Percentiles rank a stretch among this genome's conserved stretches.
Evolutionary conservation across 1,284 basidiomycete genomes (phyloP).

Genomic region (Apiotrichum gracile): DNA sequence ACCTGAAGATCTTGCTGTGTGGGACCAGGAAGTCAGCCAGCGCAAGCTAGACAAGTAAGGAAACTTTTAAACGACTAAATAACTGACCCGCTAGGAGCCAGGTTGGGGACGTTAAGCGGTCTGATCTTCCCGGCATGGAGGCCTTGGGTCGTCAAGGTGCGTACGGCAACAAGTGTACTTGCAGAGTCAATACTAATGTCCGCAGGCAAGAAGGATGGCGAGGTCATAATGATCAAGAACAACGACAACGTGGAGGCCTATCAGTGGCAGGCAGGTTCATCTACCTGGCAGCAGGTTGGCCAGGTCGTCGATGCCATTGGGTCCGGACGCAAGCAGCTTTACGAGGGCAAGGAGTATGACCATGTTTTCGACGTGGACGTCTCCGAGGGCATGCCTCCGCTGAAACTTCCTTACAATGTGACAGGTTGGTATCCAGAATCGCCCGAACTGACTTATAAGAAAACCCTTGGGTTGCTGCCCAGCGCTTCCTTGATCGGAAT

Average conservation of each 20-base stretch:
- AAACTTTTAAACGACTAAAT: not conserved
- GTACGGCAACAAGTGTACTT: slow-evolving; percentile 28
- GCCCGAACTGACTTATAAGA: slow-evolving; percentile 53
- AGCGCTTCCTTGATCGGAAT: slow-evolving; percentile 77
- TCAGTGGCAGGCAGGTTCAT: slow-evolving; percentile 68
- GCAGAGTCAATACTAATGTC: slow-evolving; percentile 5
- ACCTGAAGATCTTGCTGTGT: slow-evolving; percentile 59
- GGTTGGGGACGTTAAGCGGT: slow-evolving; percentile 86
- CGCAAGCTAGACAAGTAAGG: slow-evolving; percentile 45
- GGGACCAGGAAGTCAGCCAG: slow-evolving; percentile 64
- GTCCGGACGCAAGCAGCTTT: slow-evolving; percentile 75
- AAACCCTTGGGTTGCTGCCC: slow-evolving; percentile 85
- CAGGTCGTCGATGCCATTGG: slow-evolving; percentile 93
- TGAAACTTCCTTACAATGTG: slow-evolving; percentile 91
- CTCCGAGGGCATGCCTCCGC: slow-evolving; percentile 80
- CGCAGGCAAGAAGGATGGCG: slow-evolving; percentile 79
- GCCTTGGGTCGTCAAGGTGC: slow-evolving; percentile 67
- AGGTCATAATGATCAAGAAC: slow-evolving; percentile 83
- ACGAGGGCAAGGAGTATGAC: slow-evolving; percentile 91
- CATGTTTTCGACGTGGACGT: slow-evolving; percentile 99
- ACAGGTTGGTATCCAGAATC: slow-evolving; percentile 53
- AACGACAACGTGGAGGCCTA: slow-evolving; percentile 76
- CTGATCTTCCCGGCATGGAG: slow-evolving; percentile 77
- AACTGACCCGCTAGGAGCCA: slow-evolving; percentile 55
- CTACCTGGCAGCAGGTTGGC: slow-evolving; percentile 86